Evolutionary conservation across 176 grass and related monocot species (phyloP).

Genomic region (Zea mays): Zm-B73-REFERENCE-NAM-5.0 NC_050105.1:123401001-123401500

Average conservation of each 20-base stretch:
- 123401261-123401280: slow-evolving; percentile 52
- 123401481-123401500: slow-evolving; percentile 73
- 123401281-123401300: slow-evolving; percentile 45
- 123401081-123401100: slow-evolving; percentile 88
- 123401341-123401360: neutral
- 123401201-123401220: neutral
- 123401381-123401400: neutral
- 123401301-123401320: slow-evolving; percentile 67
- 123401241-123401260: slow-evolving; percentile 32
- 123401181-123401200: slow-evolving; percentile 33
- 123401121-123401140: slow-evolving; percentile 48
- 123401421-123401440: slow-evolving; percentile 59
- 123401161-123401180: slow-evolving; percentile 69
- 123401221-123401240: slow-evolving; percentile 12
- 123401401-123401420: slow-evolving; percentile 21
- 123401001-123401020: neutral
- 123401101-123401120: slow-evolving; percentile 37
- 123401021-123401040: slow-evolving; percentile 14
- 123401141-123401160: slow-evolving; percentile 77
- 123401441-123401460: slow-evolving; percentile 75
- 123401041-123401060: neutral
- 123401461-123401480: slow-evolving; percentile 88
- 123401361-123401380: neutral
- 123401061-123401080: slow-evolving; percentile 23
- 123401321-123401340: slow-evolving; percentile 20